Evolutionary conservation across 2,329 filamentous ascomycete genomes (phyloP), one percentile per base, ranked within the genome.

Genomic region (Didymella arachidicola): DNA sequence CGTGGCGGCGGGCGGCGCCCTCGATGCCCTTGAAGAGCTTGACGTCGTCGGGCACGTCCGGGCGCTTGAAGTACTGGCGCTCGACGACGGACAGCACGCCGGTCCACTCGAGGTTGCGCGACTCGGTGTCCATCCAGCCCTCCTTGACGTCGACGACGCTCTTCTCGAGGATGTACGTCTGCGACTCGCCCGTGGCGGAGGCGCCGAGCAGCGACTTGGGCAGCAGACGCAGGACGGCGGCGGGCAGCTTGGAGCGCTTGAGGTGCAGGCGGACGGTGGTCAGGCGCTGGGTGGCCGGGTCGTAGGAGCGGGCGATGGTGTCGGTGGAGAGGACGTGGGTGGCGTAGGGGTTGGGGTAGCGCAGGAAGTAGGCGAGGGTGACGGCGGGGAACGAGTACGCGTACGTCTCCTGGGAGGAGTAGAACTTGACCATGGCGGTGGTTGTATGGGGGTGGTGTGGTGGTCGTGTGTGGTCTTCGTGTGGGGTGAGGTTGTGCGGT

Each of bases 321-420:
- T 95, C 91, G 77, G 90, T 93, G 72, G 89, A 92, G 68, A 93
- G 82, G 52, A 95, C 91, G 80, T 95, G 91, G 63, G 86, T 87
- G 65, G 88, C 89, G 80, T 94, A 93, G 7, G 91, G 91, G 72
- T 94, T 95, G 65, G 90, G 92, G 79, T 95, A 95, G 65, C 91
- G 90, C 48, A 95, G 88, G 79, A 94, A 95, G 84, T 92, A 95
- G 79, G 91, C 91, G 77, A 95, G 88, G 47, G 91, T 92, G 62
- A 95, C 91, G 75, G 91, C 91, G 62, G 90, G 88, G 80, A 94
- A 94, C 47, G 90, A 89, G 78, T 94, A 92, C 65, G 88, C 84
- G 83, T 93, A 93, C 71, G 84, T 86, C 76, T 91, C 89, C 78
- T 85, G 87, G 69, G 73, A 76, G 45, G 77, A 78, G 77, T 82